These are phyloP conservation scores for Sugiyamaella paludigena DNA, from an alignment of 1,139 yeast species.

Conservation along the genomic window DNA sequence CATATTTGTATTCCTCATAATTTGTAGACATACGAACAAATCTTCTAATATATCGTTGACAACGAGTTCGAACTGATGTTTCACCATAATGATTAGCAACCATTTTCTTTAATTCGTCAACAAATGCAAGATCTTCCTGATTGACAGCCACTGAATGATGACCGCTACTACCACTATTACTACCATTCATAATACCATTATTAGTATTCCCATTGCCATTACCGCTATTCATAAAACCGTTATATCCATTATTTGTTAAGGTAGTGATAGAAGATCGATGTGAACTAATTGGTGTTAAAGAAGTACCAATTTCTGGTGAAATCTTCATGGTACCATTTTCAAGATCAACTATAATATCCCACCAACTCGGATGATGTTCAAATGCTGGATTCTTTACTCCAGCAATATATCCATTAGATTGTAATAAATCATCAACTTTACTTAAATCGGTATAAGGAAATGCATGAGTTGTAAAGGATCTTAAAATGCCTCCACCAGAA, in stretches of 20 bases:
- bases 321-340: conserved; percentile 48
- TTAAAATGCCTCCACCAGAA: conserved; percentile 58
- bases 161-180: neutral
- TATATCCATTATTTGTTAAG: conserved; percentile 2
- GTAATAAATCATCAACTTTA: conserved; percentile 54
- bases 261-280: conserved; percentile 15
- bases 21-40: conserved; percentile 37
- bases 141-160: conserved; percentile 1
- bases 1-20: conserved; percentile 34
- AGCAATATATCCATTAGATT: conserved; percentile 56
- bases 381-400: conserved; percentile 70
- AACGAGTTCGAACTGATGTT: conserved; percentile 34
- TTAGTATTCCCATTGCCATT: too few relatives aligned
- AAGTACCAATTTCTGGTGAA: conserved; percentile 30
- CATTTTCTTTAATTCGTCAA: conserved; percentile 36
- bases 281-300: conserved; percentile 11
- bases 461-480: conserved; percentile 48
- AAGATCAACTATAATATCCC: conserved; percentile 61
- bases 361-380: conserved; percentile 53
- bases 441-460: conserved; percentile 65
- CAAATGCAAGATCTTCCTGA: conserved; percentile 33
- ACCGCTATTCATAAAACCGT: too few relatives aligned
- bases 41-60: conserved; percentile 34
- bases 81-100: conserved; percentile 38
- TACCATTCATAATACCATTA: neutral